phyloP scores from a whole-genome alignment of 2,329 filamentous ascomycete species.

The Cladophialophora immunda region DNA sequence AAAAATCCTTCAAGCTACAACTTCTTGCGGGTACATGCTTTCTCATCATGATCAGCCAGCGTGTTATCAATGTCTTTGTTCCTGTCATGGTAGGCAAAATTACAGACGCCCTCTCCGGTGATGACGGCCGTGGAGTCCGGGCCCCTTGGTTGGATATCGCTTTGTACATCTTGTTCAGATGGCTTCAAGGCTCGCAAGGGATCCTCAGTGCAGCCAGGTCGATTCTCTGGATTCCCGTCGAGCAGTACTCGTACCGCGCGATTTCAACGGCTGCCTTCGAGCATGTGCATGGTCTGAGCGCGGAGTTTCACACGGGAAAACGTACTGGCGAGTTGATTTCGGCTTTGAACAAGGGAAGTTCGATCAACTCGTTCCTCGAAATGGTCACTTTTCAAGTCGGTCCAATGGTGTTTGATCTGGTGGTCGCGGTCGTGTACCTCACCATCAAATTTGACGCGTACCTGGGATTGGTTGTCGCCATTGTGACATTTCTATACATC shows the following conservation, averaged over 20 bases:
- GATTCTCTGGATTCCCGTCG: slow-evolving; percentile 93
- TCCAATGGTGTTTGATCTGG: slow-evolving; percentile 91
- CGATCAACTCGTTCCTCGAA: slow-evolving; percentile 96
- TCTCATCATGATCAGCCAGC: slow-evolving; percentile 78
- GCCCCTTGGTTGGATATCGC: slow-evolving; percentile 79
- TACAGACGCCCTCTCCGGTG: slow-evolving; percentile 73
- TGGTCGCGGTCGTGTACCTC: slow-evolving; percentile 85
- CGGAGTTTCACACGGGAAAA: slow-evolving; percentile 97
- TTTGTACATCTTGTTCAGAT: slow-evolving; percentile 78
- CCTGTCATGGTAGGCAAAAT: slow-evolving; percentile 82
- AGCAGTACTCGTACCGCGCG: slow-evolving; percentile 94
- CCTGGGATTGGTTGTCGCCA: slow-evolving; percentile 86
- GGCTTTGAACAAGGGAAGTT: slow-evolving; percentile 92
- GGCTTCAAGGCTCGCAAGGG: slow-evolving; percentile 88
- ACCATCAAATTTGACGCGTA: slow-evolving; percentile 81
- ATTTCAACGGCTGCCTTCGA: slow-evolving; percentile 95
- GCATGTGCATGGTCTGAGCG: slow-evolving; percentile 91
- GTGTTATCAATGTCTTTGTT: slow-evolving; percentile 85
- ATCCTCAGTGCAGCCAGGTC: slow-evolving; percentile 83
- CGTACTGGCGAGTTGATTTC: slow-evolving; percentile 96
- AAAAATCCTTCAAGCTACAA: slow-evolving; percentile 78
- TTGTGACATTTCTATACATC: slow-evolving; percentile 95
- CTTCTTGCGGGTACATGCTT: slow-evolving; percentile 84
- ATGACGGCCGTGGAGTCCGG: slow-evolving; percentile 58
- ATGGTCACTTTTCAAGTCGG: slow-evolving; percentile 95